A percentile compares a stretch with the other conserved stretches of the same genome.
Conservation (phyloP, 1,284 basidiomycete species). For the Malassezia nana region DNA sequence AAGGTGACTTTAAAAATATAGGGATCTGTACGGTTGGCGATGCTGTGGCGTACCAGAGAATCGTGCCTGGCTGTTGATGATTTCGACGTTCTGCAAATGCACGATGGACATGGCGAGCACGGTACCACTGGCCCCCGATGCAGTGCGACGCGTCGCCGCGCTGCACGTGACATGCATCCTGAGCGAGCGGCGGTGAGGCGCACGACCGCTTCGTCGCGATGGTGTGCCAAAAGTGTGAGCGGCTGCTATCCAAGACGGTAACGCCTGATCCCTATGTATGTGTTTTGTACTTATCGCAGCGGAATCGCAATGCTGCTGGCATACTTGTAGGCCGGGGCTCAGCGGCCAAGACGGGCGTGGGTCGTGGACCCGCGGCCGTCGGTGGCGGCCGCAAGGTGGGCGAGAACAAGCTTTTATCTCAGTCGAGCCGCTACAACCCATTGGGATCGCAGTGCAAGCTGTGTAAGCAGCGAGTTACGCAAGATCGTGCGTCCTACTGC, state of each 20-base stretch:
- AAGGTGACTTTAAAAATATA: constrained; percentile 95
- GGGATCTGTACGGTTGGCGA: constrained; percentile 54
- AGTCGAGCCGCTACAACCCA: constrained; percentile 21
- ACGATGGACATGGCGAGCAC: constrained; percentile 41
- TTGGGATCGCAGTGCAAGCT: constrained; percentile 25
- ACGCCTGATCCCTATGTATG: constrained; percentile 23
- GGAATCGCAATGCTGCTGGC: constrained; percentile 19
- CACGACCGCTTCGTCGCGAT: constrained; percentile 4
- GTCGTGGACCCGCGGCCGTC: background rate
- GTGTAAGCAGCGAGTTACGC: constrained; percentile 23
- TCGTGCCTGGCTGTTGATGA: constrained; percentile 39
- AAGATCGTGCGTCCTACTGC: constrained; percentile 25
- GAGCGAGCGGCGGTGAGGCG: background rate
- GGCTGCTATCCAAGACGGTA: constrained; percentile 15
- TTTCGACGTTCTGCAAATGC: constrained; percentile 42
- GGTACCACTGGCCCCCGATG: background rate
- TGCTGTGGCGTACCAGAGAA: constrained; percentile 24
- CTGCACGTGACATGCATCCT: background rate
- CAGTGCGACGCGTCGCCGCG: background rate
- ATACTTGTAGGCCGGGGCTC: constrained; percentile 14
- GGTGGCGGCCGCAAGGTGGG: constrained; percentile 17
- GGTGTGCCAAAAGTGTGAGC: constrained; percentile 27
- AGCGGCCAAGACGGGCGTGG: constrained; percentile 1
- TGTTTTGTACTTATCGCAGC: constrained; percentile 4
- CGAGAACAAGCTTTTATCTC: constrained; percentile 25